Evolutionary conservation across 2,329 filamentous ascomycete species (phyloP).

Genomic region (Stagonosporopsis chrysanthemi): DNA sequence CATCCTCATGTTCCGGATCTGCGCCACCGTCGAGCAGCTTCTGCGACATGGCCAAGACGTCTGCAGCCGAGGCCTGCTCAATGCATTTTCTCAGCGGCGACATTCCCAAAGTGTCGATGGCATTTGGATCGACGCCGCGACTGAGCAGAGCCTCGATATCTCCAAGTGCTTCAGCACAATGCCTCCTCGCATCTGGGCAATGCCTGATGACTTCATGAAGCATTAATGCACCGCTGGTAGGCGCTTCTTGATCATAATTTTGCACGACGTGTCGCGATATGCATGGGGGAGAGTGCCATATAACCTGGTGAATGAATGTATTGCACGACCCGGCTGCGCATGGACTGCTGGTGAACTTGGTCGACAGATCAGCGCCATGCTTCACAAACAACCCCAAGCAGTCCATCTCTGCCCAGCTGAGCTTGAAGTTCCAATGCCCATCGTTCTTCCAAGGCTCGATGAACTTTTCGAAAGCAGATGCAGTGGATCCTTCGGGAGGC

Average conservation of each 20-base stretch:
- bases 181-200: constrained; percentile 42
- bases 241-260: constrained; percentile 17
- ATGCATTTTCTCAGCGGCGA: constrained; percentile 40
- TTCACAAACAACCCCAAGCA: constrained; percentile 39
- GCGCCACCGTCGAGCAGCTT: constrained; percentile 42
- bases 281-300: constrained; percentile 44
- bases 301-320: constrained; percentile 41
- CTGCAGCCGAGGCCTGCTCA: constrained; percentile 35
- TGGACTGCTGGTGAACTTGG: constrained; percentile 31
- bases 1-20: constrained; percentile 36
- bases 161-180: constrained; percentile 40
- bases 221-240: constrained; percentile 28
- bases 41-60: constrained; percentile 35
- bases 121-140: constrained; percentile 40
- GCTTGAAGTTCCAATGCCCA: constrained; percentile 33
- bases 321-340: constrained; percentile 28
- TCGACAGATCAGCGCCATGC: constrained; percentile 35
- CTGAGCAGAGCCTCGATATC: constrained; percentile 41
- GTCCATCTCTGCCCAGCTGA: constrained; percentile 33
- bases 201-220: constrained; percentile 42
- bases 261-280: constrained; percentile 37
- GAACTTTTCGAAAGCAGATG: constrained; percentile 37
- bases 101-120: constrained; percentile 21
- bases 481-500: constrained; percentile 21
- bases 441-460: constrained; percentile 39